Base-by-base conservation (phyloP, 2,329 filamentous ascomycete species). In the Hymenoscyphus linearis region DNA sequence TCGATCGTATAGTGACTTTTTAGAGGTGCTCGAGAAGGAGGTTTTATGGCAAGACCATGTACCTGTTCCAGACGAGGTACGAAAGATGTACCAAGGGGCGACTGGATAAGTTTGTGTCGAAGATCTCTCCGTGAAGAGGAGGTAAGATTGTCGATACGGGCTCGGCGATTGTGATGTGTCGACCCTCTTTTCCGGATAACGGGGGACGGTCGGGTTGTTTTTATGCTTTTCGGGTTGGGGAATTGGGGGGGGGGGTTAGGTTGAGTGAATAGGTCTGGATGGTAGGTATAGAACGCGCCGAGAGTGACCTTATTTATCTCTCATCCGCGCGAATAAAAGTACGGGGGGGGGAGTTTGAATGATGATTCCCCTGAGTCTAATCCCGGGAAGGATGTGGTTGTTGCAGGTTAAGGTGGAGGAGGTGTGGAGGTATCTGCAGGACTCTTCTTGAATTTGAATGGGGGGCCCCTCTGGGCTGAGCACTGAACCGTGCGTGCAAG, bases 61-160 rank as follows among this genome's bases (percentile, higher is more conserved):
- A 67, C 67, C 66, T 70, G 63, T 63, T 67, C 67, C 66, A 65
- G 57, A 61, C 37, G 63, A 68, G 62, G 65, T 50, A 56, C 61
- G 56, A 61, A 40, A 63, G 36, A 61, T n/a, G 35, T 27, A 44
- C 47, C 34, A 60, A 62, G 37, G 35, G 40, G 57, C n/a, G n/a
- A n/a, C 37, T 57, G 37, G 31, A 55, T 47, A 55, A 35, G 60
- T 57, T 52, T 31, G 27, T 2, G 31, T 59, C 22, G 44, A 61
- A 62, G n/a, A 57, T 58, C 26, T 60, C 13, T 57, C 10, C 44
- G 59, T 44, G 18, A 37, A 37, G 52, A 50, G 36, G 52, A 22
- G n/a, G 44, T 60, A 44, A 53, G 59, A 60, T 68, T 65, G 64
- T 63, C 52, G 65, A 68, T 67, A 67, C 65, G 68, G 68, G 66